Percentiles rank a stretch among this genome's conserved stretches.
Evolutionary conservation across 257 asterid species (phyloP).

Genomic region (Nicotiana attenuata): DNA sequence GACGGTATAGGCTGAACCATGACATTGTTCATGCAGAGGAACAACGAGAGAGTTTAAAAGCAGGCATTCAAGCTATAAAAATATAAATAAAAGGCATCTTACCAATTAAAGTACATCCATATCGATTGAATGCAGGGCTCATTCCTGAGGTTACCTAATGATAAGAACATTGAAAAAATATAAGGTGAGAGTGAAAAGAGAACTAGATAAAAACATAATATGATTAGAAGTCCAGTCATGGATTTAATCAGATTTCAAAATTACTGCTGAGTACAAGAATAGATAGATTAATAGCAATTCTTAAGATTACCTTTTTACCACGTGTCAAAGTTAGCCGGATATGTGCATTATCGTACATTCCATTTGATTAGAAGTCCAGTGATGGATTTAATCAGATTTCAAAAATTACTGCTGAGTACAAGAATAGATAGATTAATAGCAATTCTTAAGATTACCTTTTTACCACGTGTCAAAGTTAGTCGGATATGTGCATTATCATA

Average conservation of each 20-base stretch:
- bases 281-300: neutral
- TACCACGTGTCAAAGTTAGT: conserved; percentile 91
- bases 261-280: neutral
- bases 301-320: conserved; percentile 65
- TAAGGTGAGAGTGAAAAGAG: neutral
- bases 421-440: neutral
- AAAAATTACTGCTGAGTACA: neutral
- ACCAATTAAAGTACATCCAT: conserved; percentile 83
- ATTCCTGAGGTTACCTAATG: conserved; percentile 85
- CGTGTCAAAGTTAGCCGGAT: conserved; percentile 89
- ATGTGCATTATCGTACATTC: conserved; percentile 74
- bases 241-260: neutral
- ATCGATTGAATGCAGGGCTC: conserved; percentile 77
- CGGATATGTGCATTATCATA: conserved; percentile 70
- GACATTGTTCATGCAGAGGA: neutral
- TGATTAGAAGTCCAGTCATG: neutral
- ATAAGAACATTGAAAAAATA: conserved; percentile 10
- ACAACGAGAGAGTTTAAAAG: neutral
- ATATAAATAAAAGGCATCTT: neutral
- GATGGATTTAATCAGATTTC: neutral
- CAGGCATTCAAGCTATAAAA: neutral
- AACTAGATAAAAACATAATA: neutral
- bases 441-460: conserved; percentile 43
- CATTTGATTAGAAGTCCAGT: conserved; percentile 38
- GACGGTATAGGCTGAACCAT: neutral